These are phyloP conservation scores for Chaetomiaceae sp. DNA, from an alignment of 2,329 filamentous ascomycete species.

Conservation along the genomic window DNA sequence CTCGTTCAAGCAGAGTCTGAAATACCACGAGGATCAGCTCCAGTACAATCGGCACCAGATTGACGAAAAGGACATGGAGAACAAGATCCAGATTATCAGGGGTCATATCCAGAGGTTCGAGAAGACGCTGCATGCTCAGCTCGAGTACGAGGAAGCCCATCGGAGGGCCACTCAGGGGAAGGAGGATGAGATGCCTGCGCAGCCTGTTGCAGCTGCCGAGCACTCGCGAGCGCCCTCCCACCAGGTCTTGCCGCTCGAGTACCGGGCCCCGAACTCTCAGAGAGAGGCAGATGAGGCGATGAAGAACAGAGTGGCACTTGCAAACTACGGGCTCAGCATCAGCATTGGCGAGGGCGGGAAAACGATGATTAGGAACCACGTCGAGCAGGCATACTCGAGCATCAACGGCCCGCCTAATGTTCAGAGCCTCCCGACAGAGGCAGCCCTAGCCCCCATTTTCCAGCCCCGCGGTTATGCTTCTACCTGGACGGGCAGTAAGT, in stretches of 20 bases:
- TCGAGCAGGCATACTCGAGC: neutral
- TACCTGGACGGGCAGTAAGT: constrained; percentile 12
- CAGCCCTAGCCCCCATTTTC: constrained; percentile 45
- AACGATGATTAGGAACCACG: constrained; percentile 1
- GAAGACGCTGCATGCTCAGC: constrained; percentile 38
- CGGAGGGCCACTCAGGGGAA: constrained; percentile 30
- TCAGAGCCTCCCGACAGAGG: constrained; percentile 38
- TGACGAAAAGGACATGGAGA: constrained; percentile 47
- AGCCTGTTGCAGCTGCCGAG: constrained; percentile 4
- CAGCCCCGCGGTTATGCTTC: constrained; percentile 33
- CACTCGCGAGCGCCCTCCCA: neutral
- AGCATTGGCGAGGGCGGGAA: constrained; percentile 13
- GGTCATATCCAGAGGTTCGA: constrained; percentile 39
- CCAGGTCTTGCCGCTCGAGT: neutral
- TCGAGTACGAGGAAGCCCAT: constrained; percentile 40
- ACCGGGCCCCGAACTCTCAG: neutral
- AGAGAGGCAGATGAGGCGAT: constrained; percentile 4
- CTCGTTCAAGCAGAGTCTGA: constrained; percentile 45
- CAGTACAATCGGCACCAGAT: constrained; percentile 58
- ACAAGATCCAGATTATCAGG: constrained; percentile 38
- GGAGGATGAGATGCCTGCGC: constrained; percentile 22
- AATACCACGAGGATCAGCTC: constrained; percentile 52
- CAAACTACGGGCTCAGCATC: constrained; percentile 8
- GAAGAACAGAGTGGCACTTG: constrained; percentile 2
- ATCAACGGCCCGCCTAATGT: constrained; percentile 28